Conservation (phyloP, 352 stramenopile species). For the Phytophthora megakarya region DNA sequence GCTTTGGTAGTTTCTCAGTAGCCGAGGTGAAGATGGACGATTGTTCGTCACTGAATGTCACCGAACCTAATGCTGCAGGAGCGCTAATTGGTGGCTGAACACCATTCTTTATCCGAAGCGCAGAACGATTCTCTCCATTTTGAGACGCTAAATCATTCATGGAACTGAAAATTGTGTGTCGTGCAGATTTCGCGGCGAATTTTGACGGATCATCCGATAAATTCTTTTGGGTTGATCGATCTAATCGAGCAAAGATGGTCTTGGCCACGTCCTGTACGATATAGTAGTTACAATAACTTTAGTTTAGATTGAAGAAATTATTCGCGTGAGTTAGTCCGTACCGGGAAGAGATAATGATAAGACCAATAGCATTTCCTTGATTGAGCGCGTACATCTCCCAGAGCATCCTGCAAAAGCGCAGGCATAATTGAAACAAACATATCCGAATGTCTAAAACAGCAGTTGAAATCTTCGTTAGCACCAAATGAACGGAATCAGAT, state of each 20-base stretch:
- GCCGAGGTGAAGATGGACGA: constrained; percentile 5
- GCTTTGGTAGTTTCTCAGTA: constrained; percentile 29
- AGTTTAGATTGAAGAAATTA: neutral
- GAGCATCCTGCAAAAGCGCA: constrained; percentile 63
- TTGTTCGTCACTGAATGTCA: constrained; percentile 22
- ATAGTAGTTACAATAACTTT: constrained; percentile 8
- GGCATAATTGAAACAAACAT: constrained; percentile 67
- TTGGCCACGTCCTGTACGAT: constrained; percentile 51
- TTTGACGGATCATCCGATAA: constrained; percentile 51
- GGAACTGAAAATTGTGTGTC: constrained; percentile 16
- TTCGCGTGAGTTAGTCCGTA: constrained; percentile 15
- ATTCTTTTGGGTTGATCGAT: constrained; percentile 72
- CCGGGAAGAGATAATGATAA: constrained; percentile 68
- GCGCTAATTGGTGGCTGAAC: constrained; percentile 18
- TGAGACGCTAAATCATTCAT: constrained; percentile 11
- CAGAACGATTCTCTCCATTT: constrained; percentile 9
- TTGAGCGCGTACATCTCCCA: constrained; percentile 75
- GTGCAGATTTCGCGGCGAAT: constrained; percentile 25
- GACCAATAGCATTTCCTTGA: constrained; percentile 84
- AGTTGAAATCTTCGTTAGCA: neutral
- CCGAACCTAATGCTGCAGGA: constrained; percentile 14
- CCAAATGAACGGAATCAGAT: neutral
- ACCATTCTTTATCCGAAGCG: constrained; percentile 16
- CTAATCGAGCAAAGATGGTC: constrained; percentile 55
- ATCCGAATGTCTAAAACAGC: constrained; percentile 52